Conservation (phyloP, 169 alveolate genomes). For the Perkinsus olseni region DNA sequence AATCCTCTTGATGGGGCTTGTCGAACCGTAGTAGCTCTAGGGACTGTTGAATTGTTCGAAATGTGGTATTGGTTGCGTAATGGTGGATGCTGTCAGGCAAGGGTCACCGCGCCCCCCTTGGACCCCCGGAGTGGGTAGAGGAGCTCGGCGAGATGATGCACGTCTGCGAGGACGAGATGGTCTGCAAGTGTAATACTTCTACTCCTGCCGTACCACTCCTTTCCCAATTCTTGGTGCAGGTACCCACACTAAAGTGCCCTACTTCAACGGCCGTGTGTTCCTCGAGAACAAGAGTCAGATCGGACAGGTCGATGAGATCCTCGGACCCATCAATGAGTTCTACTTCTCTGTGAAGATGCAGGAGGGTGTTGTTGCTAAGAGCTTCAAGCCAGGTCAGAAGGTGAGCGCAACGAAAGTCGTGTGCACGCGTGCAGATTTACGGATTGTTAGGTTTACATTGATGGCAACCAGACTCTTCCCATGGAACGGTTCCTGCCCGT, state of each 20-base stretch:
- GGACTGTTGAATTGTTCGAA: background rate
- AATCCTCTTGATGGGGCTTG: too few relatives aligned
- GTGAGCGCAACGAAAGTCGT: slow-evolving; percentile 25
- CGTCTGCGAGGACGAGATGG: slow-evolving; percentile 78
- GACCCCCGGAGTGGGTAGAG: background rate
- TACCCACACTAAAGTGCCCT: slow-evolving; percentile 78
- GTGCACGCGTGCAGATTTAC: background rate
- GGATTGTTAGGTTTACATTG: slow-evolving; percentile 41
- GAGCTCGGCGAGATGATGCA: slow-evolving; percentile 52
- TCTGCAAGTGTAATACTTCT: slow-evolving; percentile 52
- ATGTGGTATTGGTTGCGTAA: background rate
- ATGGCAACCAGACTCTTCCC: slow-evolving; percentile 71
- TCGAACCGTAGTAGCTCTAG: too few relatives aligned
- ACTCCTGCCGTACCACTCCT: background rate
- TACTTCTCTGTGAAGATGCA: slow-evolving; percentile 69
- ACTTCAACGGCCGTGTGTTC: slow-evolving; percentile 86
- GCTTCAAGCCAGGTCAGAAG: slow-evolving; percentile 58
- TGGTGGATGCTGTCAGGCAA: background rate
- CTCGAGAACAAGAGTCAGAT: slow-evolving; percentile 84
- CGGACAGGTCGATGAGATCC: slow-evolving; percentile 88
- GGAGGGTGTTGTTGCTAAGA: slow-evolving; percentile 68
- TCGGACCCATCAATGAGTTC: slow-evolving; percentile 84
- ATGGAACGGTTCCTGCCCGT: slow-evolving; percentile 59
- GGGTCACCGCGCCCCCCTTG: background rate
- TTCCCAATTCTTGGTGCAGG: slow-evolving; percentile 6